Conservation (phyloP, 2,329 filamentous ascomycete species). For the Knufia petricola region DNA sequence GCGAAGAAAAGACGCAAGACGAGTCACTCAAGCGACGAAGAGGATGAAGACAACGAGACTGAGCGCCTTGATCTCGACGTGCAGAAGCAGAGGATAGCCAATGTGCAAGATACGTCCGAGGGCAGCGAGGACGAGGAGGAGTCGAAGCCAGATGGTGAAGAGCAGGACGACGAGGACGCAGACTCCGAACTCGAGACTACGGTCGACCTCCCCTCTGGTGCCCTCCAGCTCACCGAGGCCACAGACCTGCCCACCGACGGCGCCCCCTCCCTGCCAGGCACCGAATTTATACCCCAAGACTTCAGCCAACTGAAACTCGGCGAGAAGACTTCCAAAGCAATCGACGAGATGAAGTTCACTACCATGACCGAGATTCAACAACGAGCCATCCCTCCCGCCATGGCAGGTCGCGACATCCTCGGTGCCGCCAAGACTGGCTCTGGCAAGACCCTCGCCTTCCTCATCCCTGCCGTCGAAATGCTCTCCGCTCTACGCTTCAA, state of each 20-base stretch:
- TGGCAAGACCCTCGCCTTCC: slow-evolving; percentile 89
- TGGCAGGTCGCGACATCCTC: slow-evolving; percentile 84
- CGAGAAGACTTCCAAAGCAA: slow-evolving; percentile 78
- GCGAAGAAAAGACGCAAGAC: slow-evolving; percentile 33
- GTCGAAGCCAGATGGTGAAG: slow-evolving; percentile 27
- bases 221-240: slow-evolving; percentile 19
- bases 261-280: slow-evolving; percentile 47
- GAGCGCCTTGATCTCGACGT: slow-evolving; percentile 17
- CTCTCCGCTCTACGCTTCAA: slow-evolving; percentile 84
- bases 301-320: slow-evolving; percentile 79
- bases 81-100: slow-evolving; percentile 14
- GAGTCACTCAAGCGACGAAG: slow-evolving; percentile 29
- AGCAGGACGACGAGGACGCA: slow-evolving; percentile 23
- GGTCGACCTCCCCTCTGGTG: slow-evolving; percentile 20
- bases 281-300: slow-evolving; percentile 54
- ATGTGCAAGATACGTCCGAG: slow-evolving; percentile 5
- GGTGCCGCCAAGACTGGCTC: slow-evolving; percentile 94
- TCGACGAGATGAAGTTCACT: slow-evolving; percentile 84
- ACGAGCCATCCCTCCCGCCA: slow-evolving; percentile 72
- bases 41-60: slow-evolving; percentile 25
- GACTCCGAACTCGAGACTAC: slow-evolving; percentile 27
- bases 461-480: slow-evolving; percentile 92
- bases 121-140: slow-evolving; percentile 25
- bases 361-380: slow-evolving; percentile 94
- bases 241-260: slow-evolving; percentile 44